Evolutionary conservation across 2,329 filamentous ascomycete species (phyloP), one percentile per base, ranked within the genome.

Genomic region (Aspergillus aculeatus): DNA sequence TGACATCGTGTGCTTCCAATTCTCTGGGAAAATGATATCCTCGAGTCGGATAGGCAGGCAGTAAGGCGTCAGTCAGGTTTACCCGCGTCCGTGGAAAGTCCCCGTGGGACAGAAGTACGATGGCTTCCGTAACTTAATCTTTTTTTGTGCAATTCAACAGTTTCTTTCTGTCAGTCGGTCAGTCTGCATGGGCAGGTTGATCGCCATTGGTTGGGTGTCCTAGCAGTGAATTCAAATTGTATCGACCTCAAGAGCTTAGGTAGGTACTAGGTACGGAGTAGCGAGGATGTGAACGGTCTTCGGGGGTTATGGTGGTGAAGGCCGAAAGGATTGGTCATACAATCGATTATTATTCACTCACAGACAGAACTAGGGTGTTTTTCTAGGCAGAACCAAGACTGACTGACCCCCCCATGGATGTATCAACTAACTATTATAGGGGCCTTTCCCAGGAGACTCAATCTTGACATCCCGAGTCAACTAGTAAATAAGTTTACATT

Each of bases 241-340:
- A 26, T 26, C 26, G 26, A 26, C 26, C 7, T 26, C 26, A 9
- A 26, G 26, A 26, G 26, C 26, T 9, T 9, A 23, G 23, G 23
- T 26, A 26, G 26, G 26, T 26, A 26, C 2, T 23, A 23, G 3
- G 23, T 23, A 23, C 23, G 41, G 21, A 41, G 21, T 11, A 54
- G 44, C 32, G 23, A 23, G 23, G 23, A 23, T 23, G 23, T 23
- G 23, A 23, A 23, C 23, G 23, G 23, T 23, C 23, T 23, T 23
- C 23, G 23, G 23, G 23, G 23, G 23, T 23, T 23, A 23, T 23
- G 23, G 23, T 23, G 23, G 23, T 23, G 23, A 23, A 23, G 23
- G 35, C 57, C 56, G 50, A 61, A 54, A 50, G 50, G 54, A 57
- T 57, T 51, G 50, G 56, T 38, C 35, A 38, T 38, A 61, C 50